Percentiles rank a stretch among this genome's conserved stretches.
phyloP scores from a whole-genome alignment of 768 basidiomycete species.

The Hygrocybe coccinea region DNA sequence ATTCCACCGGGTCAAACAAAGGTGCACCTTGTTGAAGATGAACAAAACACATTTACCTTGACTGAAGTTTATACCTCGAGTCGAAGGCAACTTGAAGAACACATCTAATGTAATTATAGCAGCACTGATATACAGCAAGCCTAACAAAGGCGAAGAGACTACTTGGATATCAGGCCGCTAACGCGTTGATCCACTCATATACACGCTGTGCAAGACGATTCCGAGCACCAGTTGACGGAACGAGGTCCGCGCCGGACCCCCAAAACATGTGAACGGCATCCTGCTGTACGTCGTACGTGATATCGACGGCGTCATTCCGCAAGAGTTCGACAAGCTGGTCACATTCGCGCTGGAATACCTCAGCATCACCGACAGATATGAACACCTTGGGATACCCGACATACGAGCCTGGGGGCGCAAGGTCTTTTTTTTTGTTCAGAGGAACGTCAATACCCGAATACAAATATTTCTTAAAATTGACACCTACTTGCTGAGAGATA shows the following conservation, averaged over 20 bases:
- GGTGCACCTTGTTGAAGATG: no score
- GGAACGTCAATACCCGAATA: not conserved
- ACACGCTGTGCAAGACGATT: constrained; percentile 1
- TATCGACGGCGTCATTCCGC: constrained; percentile 18
- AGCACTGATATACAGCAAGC: not conserved
- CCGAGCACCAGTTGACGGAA: constrained; percentile 12
- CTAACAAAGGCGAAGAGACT: not conserved
- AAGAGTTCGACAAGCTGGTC: constrained; percentile 16
- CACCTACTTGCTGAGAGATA: constrained; percentile 17
- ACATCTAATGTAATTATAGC: not conserved
- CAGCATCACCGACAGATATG: constrained; percentile 18
- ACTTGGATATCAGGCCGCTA: no score
- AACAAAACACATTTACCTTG: no score
- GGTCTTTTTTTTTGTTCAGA: constrained; percentile 3
- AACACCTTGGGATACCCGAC: constrained; percentile 18
- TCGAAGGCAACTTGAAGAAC: not conserved
- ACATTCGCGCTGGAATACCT: constrained; percentile 19
- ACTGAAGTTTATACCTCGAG: no score
- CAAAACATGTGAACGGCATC: constrained; percentile 23
- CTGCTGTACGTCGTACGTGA: constrained; percentile 18
- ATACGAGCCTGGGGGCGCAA: constrained; percentile 16
- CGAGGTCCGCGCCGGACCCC: constrained; percentile 11
- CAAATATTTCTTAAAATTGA: not conserved
- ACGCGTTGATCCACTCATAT: constrained; percentile 5
- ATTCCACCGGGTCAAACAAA: no score